Evolutionary conservation across 2,329 filamentous ascomycete genomes (phyloP), one percentile per base, ranked within the genome.

Genomic region (Fonsecaea pugnacius): DNA sequence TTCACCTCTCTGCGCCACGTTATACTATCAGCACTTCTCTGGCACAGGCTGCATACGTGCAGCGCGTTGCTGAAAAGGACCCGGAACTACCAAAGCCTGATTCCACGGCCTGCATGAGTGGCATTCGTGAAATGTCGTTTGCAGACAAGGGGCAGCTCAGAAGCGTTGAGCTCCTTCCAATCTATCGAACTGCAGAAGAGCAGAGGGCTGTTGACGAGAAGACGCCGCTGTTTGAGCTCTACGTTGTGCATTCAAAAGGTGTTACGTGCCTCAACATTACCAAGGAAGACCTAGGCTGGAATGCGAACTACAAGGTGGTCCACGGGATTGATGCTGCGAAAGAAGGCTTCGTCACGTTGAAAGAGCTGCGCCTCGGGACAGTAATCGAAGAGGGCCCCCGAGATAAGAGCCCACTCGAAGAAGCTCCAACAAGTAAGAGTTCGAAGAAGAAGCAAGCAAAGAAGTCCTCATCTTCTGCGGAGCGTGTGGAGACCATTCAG

Each of bases 241-340:
- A 99, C 75, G 90, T 92, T 35, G 96, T 97, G 89, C 94, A 99
- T 77, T 97, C 95, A 10, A 96, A 92, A 79, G 95, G 95, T 66
- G 92, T 98, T n/a, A 93, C 93, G 18, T 94, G 91, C 72, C 76
- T 98, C 59, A 88, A 88, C 68, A 87, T 99, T 75, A 94, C 90
- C 76, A 91, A 94, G 75, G 87, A 89, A 58, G 94, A 98, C 77
- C 83, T 99, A 55, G 95, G 96, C 33, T 98, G 93, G 93, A 90
- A 89, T 71, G 86, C 87, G 71, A 91, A 97, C 67, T 94, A 92
- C 78, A 96, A 96, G 81, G 91, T 96, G 59, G 82, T 96, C 43
- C 82, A 89, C 60, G 84, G 90, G 0, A 86, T 95, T 43, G 65
- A 96, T 76, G 93, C 91, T 2, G 83, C 91, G 51, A 83, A 89